Conservation (phyloP, 768 basidiomycete species). For the Sarcomyxa edulis region DNA sequence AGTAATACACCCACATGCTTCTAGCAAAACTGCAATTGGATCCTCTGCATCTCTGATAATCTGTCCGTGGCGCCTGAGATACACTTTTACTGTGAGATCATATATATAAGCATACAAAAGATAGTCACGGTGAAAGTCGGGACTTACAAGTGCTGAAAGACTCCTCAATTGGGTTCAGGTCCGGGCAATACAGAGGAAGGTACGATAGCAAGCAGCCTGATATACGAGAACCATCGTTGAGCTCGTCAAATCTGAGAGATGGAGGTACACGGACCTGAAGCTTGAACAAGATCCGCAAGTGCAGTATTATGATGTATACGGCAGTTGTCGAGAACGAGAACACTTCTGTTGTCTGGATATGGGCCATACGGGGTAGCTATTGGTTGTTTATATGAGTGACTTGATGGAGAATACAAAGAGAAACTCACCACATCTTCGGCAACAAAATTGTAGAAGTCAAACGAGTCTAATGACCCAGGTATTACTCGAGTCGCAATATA, state of each 20-base stretch:
- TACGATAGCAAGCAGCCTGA: too few species aligned
- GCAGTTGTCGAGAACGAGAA: slow-evolving; percentile 33
- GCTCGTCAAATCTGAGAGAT: too few species aligned
- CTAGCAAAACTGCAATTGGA: too few species aligned
- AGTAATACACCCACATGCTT: too few species aligned
- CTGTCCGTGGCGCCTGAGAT: too few species aligned
- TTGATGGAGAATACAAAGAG: slow-evolving; percentile 1
- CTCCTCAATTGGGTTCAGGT: slow-evolving; percentile 12
- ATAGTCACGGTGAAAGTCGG: too few species aligned
- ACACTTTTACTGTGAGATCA: too few species aligned
- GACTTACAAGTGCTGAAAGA: too few species aligned
- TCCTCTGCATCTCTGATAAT: too few species aligned
- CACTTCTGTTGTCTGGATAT: slow-evolving; percentile 21
- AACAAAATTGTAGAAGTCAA: slow-evolving; percentile 31
- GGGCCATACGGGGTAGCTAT: slow-evolving; percentile 29
- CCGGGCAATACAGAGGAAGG: slow-evolving; percentile 10
- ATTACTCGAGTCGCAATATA: slow-evolving; percentile 26
- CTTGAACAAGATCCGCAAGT: slow-evolving; percentile 18
- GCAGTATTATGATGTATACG: slow-evolving; percentile 28
- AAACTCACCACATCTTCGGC: slow-evolving; percentile 26
- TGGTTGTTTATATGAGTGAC: slow-evolving; percentile 1
- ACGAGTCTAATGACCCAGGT: slow-evolving; percentile 25
- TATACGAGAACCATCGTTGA: too few species aligned
- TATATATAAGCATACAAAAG: too few species aligned
- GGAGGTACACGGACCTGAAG: too few species aligned